phyloP scores from a whole-genome alignment of 2,329 filamentous ascomycete species.

The Hypomyces rosellus region DNA sequence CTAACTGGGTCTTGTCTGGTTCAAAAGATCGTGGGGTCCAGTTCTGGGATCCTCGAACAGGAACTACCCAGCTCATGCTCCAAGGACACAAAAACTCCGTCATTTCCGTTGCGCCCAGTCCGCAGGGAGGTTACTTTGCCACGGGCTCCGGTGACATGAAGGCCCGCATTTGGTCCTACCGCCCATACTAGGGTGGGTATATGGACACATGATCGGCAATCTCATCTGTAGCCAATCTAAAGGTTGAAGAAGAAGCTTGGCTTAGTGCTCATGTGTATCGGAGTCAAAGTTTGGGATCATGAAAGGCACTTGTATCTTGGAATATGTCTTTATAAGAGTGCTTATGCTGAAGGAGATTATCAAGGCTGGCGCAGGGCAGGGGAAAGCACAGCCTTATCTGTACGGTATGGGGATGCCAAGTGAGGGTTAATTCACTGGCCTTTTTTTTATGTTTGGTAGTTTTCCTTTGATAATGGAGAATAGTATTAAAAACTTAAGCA shows the following conservation, averaged over 20 bases:
- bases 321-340: conserved; percentile 5
- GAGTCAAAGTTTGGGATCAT: not conserved
- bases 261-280: not conserved
- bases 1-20: conserved; percentile 91
- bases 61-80: conserved; percentile 93
- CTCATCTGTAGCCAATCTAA: not conserved
- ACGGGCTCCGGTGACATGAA: conserved; percentile 97
- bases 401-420: conserved; percentile 18
- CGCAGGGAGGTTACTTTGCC: conserved; percentile 80
- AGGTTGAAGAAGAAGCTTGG: not conserved
- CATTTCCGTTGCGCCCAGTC: conserved; percentile 93
- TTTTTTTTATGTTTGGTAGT: conserved; percentile 17
- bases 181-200: conserved; percentile 32
- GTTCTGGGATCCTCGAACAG: conserved; percentile 95
- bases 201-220: not conserved
- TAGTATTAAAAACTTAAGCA: not conserved
- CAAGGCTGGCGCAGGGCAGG: conserved; percentile 23
- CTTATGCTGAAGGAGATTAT: conserved; percentile 8
- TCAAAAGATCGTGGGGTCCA: conserved; percentile 97
- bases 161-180: conserved; percentile 92
- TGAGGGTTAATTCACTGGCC: conserved; percentile 18
- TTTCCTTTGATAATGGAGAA: conserved; percentile 14
- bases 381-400: conserved; percentile 21
- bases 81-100: conserved; percentile 99
- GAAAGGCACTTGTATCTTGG: conserved; percentile 7